Evolutionary conservation across 1,139 yeast genomes (phyloP).

Genomic region (Kodamaea fungicola): DNA sequence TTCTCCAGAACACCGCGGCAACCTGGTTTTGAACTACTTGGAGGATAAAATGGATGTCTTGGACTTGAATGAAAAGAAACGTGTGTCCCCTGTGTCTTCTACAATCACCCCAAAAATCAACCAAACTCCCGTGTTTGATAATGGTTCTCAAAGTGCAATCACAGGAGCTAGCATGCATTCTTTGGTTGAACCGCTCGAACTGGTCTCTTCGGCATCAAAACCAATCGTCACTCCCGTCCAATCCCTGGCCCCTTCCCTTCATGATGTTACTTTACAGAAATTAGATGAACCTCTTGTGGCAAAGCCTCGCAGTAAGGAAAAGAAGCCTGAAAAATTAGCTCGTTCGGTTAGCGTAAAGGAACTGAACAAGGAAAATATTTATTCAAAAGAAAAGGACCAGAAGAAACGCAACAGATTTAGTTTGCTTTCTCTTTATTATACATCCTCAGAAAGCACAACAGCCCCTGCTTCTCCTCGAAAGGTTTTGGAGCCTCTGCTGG

Average conservation of each 20-base stretch:
- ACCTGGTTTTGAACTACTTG: constrained; percentile 43
- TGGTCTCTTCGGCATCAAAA: constrained; percentile 6
- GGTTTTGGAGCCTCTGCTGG: constrained; percentile 41
- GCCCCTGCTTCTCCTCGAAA: constrained; percentile 20
- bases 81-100: constrained; percentile 7
- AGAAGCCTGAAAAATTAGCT: constrained; percentile 2
- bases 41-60: constrained; percentile 47
- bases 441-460: constrained; percentile 15
- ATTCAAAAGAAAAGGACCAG: constrained; percentile 22
- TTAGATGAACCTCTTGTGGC: constrained; percentile 4
- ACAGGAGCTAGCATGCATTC: background rate
- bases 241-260: constrained; percentile 1
- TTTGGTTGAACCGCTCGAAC: constrained; percentile 4
- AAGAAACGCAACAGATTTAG: constrained; percentile 51
- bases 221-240: constrained; percentile 4
- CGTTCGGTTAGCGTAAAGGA: constrained; percentile 6
- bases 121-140: constrained; percentile 28
- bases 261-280: background rate
- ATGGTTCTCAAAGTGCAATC: background rate
- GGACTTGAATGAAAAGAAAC: constrained; percentile 21
- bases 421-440: constrained; percentile 48
- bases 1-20: constrained; percentile 26
- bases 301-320: constrained; percentile 1
- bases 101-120: constrained; percentile 27
- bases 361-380: constrained; percentile 23